Conservation (phyloP, 257 asterid species). For the Marsdenia floribunda region DNA sequence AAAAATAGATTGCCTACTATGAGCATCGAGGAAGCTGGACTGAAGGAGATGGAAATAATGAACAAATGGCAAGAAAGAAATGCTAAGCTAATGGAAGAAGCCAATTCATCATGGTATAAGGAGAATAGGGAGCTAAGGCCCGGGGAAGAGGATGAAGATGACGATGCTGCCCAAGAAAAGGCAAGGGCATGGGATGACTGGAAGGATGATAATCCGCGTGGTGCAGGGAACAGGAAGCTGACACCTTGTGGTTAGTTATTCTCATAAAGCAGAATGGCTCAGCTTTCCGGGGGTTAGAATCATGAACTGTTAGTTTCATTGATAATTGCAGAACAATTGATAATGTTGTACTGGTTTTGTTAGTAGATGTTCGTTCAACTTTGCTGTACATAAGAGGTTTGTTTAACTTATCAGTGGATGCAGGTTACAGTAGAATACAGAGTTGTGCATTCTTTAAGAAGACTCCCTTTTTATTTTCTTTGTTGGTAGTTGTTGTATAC, state of each 20-base stretch:
- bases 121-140: conserved; percentile 44
- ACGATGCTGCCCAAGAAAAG: conserved; percentile 83
- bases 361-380: neutral
- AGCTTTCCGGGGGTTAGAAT: neutral
- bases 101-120: conserved; percentile 81
- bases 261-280: too few relatives aligned
- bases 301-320: neutral
- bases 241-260: conserved; percentile 77
- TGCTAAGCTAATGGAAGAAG: conserved; percentile 77
- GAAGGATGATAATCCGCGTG: conserved; percentile 98
- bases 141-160: conserved; percentile 55
- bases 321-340: neutral
- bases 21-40: conserved; percentile 99
- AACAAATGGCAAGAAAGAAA: conserved; percentile 83
- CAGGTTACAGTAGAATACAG: neutral
- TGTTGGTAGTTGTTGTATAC: neutral
- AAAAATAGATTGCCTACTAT: conserved; percentile 71
- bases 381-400: neutral
- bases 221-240: conserved; percentile 95
- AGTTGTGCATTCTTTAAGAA: neutral
- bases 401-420: neutral
- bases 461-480: neutral
- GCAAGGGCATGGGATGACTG: conserved; percentile 99
- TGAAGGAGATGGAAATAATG: conserved; percentile 97
- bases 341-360: neutral